Conservation (phyloP, 495 filamentous ascomycete species). For the Symbiotaphrina buchneri region DNA sequence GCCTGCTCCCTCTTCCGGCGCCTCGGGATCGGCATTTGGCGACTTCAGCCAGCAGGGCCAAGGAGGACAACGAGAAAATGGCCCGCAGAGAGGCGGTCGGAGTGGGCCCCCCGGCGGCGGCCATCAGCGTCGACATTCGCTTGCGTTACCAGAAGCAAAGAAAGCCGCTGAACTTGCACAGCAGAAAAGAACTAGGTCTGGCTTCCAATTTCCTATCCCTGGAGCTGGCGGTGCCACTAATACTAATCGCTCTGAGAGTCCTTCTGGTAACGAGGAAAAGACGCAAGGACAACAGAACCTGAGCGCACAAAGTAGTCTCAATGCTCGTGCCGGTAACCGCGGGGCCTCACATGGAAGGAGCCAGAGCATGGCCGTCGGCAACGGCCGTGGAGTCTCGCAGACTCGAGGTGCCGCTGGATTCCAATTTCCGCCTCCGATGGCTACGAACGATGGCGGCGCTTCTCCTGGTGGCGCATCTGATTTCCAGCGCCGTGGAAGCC, state of each 20-base stretch:
- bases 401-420: slow-evolving; percentile 41
- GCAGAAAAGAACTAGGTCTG: slow-evolving; percentile 82
- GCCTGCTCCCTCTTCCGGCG: slow-evolving; percentile 87
- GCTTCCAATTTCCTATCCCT: slow-evolving; percentile 84
- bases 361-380: slow-evolving; percentile 46
- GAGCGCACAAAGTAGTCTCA: slow-evolving; percentile 5
- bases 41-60: slow-evolving; percentile 44
- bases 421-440: slow-evolving; percentile 38
- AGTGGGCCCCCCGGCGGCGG: slow-evolving; percentile 45
- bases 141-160: slow-evolving; percentile 88
- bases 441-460: slow-evolving; percentile 29
- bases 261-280: slow-evolving; percentile 14
- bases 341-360: slow-evolving; percentile 36
- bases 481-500: slow-evolving; percentile 47
- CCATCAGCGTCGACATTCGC: slow-evolving; percentile 84
- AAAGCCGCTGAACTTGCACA: slow-evolving; percentile 93
- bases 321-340: slow-evolving; percentile 22
- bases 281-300: slow-evolving; percentile 15
- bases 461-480: slow-evolving; percentile 26
- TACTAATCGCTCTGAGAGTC: slow-evolving; percentile 21
- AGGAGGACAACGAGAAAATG: slow-evolving; percentile 40
- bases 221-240: slow-evolving; percentile 27
- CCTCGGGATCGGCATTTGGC: slow-evolving; percentile 61
- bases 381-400: slow-evolving; percentile 24
- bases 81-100: slow-evolving; percentile 39